Percentiles rank a stretch among this genome's conserved stretches.
Conservation (phyloP, 2,329 filamentous ascomycete genomes). For the Shiraia sp. region DNA sequence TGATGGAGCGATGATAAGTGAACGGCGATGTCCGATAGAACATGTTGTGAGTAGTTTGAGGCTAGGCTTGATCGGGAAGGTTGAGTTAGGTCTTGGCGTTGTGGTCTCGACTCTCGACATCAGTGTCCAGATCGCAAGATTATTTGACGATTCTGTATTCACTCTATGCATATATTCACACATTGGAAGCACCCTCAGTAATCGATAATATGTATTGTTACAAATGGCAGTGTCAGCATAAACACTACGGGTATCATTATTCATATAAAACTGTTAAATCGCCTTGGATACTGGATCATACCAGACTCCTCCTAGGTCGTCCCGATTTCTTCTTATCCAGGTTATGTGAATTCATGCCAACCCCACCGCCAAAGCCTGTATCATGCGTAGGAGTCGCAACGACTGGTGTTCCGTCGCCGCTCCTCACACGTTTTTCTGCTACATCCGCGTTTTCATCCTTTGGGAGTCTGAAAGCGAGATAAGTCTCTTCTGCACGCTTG, state of each 20-base stretch:
- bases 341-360: conserved; percentile 1
- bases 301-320: conserved; percentile 31
- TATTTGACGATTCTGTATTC: too few species aligned
- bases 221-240: too few species aligned
- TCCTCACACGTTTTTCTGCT: conserved; percentile 19
- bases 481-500: conserved; percentile 58
- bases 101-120: too few species aligned
- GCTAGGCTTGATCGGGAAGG: conserved; percentile 7
- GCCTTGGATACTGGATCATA: too few species aligned
- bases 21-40: conserved; percentile 1
- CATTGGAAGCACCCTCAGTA: too few species aligned
- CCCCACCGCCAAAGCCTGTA: conserved; percentile 14
- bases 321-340: conserved; percentile 29
- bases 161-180: too few species aligned
- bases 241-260: too few species aligned
- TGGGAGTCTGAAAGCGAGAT: conserved; percentile 61
- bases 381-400: conserved; percentile 22
- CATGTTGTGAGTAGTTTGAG: not conserved
- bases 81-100: conserved; percentile 3
- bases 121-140: too few species aligned
- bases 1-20: not conserved
- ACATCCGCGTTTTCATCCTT: conserved; percentile 38
- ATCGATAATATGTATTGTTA: too few species aligned
- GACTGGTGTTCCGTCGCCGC: conserved; percentile 24
- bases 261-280: too few species aligned